Conservation (phyloP, 192 early-diverging fungal genomes). For the Coemansia furcata region DNA sequence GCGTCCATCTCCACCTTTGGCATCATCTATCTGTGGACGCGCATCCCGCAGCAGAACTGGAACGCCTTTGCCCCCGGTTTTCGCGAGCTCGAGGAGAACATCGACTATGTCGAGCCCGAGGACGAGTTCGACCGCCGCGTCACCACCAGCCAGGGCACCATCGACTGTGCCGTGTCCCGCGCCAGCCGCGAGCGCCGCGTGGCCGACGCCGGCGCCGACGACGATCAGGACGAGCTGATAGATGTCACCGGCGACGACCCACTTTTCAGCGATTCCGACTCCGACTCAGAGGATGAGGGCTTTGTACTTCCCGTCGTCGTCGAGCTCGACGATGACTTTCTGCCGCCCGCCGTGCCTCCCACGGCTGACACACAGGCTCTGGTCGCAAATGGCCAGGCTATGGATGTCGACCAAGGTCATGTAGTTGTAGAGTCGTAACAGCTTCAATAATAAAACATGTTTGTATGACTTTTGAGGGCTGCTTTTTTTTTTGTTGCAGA, state of each 20-base stretch:
- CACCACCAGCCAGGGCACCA: slow-evolving; percentile 5
- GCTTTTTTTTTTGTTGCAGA: too few relatives aligned
- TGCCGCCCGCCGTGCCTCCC: neutral
- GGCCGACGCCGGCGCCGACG: neutral
- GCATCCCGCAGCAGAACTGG: slow-evolving; percentile 76
- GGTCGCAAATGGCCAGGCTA: neutral
- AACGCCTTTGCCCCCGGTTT: slow-evolving; percentile 94
- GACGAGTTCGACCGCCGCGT: slow-evolving; percentile 81
- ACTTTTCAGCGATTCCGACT: slow-evolving; percentile 49
- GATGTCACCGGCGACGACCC: slow-evolving; percentile 50
- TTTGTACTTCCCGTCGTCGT: slow-evolving; percentile 39
- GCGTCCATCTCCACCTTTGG: slow-evolving; percentile 80
- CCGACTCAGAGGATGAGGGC: slow-evolving; percentile 33
- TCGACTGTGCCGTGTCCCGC: slow-evolving; percentile 26
- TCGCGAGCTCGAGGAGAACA: slow-evolving; percentile 89
- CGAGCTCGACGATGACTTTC: slow-evolving; percentile 2
- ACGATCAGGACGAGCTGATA: slow-evolving; percentile 16
- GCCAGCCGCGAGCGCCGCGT: slow-evolving; percentile 8
- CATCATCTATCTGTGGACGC: slow-evolving; percentile 86
- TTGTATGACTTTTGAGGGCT: too few relatives aligned
- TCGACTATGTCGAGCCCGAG: slow-evolving; percentile 90
- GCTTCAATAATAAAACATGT: neutral
- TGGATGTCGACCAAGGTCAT: slow-evolving; percentile 2
- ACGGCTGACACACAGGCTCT: neutral
- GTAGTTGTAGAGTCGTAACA: slow-evolving; percentile 13